phyloP scores from a whole-genome alignment of 495 filamentous ascomycete species.

The Aspergillus taichungensis region DNA sequence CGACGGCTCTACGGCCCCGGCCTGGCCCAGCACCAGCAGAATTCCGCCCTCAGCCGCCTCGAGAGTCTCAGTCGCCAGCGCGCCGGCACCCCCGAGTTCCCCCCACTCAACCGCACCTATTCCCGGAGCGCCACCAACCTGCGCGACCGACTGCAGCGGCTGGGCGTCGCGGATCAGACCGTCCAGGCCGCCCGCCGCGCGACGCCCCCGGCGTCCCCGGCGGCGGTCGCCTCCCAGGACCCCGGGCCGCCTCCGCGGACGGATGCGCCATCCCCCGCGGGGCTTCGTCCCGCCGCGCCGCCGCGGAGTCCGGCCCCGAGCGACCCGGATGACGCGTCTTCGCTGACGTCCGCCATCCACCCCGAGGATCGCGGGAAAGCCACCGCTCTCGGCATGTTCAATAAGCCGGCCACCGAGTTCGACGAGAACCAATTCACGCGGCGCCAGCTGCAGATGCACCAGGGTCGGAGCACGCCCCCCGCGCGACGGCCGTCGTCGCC shows the following conservation, averaged over 20 bases:
- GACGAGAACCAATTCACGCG: constrained; percentile 80
- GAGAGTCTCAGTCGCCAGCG: constrained; percentile 59
- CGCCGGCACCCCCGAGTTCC: constrained; percentile 30
- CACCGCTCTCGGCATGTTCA: constrained; percentile 76
- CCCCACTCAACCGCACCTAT: constrained; percentile 28
- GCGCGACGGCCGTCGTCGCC: constrained; percentile 24
- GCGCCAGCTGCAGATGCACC: constrained; percentile 69
- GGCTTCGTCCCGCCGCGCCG: constrained; percentile 47
- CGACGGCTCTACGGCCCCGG: constrained; percentile 81
- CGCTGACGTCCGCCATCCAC: constrained; percentile 52
- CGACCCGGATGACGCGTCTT: constrained; percentile 52
- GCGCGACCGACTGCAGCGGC: constrained; percentile 46
- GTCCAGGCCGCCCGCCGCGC: constrained; percentile 30
- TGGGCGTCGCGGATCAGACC: constrained; percentile 32
- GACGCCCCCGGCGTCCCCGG: constrained; percentile 38
- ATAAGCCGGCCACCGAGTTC: constrained; percentile 65
- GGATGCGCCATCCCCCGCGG: constrained; percentile 59
- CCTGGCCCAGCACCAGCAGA: constrained; percentile 72
- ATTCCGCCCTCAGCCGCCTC: constrained; percentile 63
- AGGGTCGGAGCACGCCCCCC: constrained; percentile 45
- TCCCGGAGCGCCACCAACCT: constrained; percentile 50
- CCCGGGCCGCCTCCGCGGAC: constrained; percentile 54
- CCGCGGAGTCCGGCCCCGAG: constrained; percentile 68
- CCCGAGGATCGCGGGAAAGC: constrained; percentile 78
- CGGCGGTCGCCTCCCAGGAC: constrained; percentile 11